Percentiles rank a stretch among this genome's conserved stretches.
Conservation (phyloP, 176 grass and related monocot genomes). For the Canna indica region DNA sequence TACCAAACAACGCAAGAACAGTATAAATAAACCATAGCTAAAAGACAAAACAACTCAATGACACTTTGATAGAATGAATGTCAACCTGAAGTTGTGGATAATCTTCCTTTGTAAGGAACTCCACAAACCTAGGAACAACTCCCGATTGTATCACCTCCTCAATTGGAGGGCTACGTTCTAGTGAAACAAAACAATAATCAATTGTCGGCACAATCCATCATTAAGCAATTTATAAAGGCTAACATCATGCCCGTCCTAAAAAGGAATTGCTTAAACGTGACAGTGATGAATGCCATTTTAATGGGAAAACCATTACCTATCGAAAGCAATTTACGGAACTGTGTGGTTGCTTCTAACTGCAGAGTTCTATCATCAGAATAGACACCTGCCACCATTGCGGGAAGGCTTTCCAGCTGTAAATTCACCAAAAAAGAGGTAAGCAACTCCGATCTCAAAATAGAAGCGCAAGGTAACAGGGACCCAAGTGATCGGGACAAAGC, state of each 20-base stretch:
- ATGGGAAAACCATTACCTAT: conserved; percentile 40
- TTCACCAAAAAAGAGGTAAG: conserved; percentile 9
- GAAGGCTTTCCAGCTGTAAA: conserved; percentile 82
- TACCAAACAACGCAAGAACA: not conserved
- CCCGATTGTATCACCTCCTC: conserved; percentile 96
- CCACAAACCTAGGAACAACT: conserved; percentile 90
- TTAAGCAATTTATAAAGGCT: too few relatives aligned
- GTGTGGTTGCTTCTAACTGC: conserved; percentile 81
- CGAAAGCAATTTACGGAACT: conserved; percentile 86
- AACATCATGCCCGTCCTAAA: too few relatives aligned
- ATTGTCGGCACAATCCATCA: too few relatives aligned
- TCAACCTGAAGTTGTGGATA: conserved; percentile 83
- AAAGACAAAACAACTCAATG: not conserved
- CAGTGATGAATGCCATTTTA: not conserved
- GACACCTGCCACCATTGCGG: conserved; percentile 70
- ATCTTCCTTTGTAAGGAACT: conserved; percentile 93
- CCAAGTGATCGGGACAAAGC: not conserved
- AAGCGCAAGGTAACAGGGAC: not conserved
- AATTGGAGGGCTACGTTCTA: conserved; percentile 94
- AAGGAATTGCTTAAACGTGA: too few relatives aligned
- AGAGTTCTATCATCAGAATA: conserved; percentile 59
- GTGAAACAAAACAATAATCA: conserved; percentile 1
- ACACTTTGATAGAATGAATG: not conserved
- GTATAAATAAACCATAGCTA: not conserved
- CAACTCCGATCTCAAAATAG: not conserved